Evolutionary conservation across 2,329 filamentous ascomycete species (phyloP), one percentile per base, ranked within the genome.

Genomic region (Arthrinium phaeospermum): DNA sequence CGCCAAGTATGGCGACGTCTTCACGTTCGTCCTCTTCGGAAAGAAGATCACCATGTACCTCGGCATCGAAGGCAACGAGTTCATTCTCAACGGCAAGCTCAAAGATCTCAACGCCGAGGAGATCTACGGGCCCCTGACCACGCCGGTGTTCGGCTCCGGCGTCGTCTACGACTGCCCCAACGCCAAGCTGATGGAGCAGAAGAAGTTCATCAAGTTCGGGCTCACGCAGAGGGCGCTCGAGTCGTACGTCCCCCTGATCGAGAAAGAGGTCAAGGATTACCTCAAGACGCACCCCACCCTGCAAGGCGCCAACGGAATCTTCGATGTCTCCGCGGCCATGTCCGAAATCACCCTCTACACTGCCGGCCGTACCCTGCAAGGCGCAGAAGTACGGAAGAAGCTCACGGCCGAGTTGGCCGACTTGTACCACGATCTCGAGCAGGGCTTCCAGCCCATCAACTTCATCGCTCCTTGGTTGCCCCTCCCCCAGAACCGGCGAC

Each of bases 121-220:
- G 45, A 85, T 89, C 75, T 89, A 89, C 76, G 80, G 82, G 0
- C 83, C 84, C 7, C 79, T 89, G 57, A 87, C 85, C 7, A 88
- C 83, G 0, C 87, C 87, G 13, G 87, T 89, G 6, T 96, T 96
- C 79, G 93, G 94, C 73, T 90, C 88, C 80, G 91, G 93, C 82
- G 92, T 96, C 61, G 91, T 95, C 68, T 96, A 96, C 82, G 94
- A 96, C 82, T 95, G 93, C 81, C 93, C 93, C 57, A 95, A 95
- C 81, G 86, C 92, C 67, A 95, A 95, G 82, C 87, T 96, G 74
- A 95, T 96, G 93, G 93, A 96, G 83, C 94, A 96, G 84, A 96
- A 96, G 86, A 94, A 93, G 86, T 93, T 93, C 77, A 90, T 93
- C 86, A 93, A 93, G 80, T 90, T 91, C 75, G 91, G 91, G 61